Base-by-base conservation (phyloP, 768 basidiomycete genomes). In the Auricularia sp. region DNA sequence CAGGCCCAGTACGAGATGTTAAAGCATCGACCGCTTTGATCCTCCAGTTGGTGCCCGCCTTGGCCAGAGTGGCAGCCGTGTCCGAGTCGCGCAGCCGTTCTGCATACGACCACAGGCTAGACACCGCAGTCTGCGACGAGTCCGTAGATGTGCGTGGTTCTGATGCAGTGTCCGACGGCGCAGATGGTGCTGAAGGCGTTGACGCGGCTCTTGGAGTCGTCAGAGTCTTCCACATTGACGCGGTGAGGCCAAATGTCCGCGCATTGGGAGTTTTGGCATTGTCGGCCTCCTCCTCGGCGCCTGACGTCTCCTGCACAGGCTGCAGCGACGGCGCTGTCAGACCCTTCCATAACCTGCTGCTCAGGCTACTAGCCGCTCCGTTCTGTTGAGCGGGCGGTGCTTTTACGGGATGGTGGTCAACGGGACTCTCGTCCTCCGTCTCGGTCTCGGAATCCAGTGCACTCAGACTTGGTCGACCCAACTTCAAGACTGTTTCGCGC, bases 41-140 rank as follows among this genome's bases (percentile, higher is more conserved):
- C 21, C 83, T 82, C 86, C 86, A 89, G 67, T 91, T 91, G 33
- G 82, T 87, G 73, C 89, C 85, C 63, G 82, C 85, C 75, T 90
- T 92, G 2, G 90, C 79, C 16, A 91, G 74, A 1, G 82, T 79
- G 13, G 90, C 90, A 44, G 85, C 78, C 1, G 89, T 76, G 70
- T 91, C 88, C 2, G 89, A 89, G 63, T 89, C 85, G 71, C 82
- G 86, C 14, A 92, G 70, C 70, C 85, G 89, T 68, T 84, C 88
- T 0, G 90, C 87, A 70, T 91, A 92, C 42, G 75, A 73, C 89
- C 88, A 89, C 3, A 90, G 67, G 65, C 76, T 79, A 13, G 80
- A 75, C 35, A 59, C 56, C 56, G 56, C 34, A 7, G 56, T 59
- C 73, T 69, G 16, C 63, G 35, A 61, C 44, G 54, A 37, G 56